Evolutionary conservation across 805 yeast species (phyloP).

Genomic region (Nakazawaea holstii): DNA sequence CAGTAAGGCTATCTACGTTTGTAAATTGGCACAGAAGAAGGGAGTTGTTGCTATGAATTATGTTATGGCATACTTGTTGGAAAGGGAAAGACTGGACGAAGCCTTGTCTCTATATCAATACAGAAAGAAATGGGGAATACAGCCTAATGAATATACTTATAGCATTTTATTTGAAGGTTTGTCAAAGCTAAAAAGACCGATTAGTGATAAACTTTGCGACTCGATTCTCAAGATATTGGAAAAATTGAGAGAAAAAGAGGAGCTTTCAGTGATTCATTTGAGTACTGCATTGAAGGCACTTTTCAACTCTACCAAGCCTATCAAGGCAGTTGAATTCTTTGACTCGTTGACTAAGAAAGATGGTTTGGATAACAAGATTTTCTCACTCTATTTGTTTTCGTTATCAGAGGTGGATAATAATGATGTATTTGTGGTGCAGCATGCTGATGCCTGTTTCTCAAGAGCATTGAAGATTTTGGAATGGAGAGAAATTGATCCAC

Average conservation of each 20-base stretch:
- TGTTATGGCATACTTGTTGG: constrained; percentile 46
- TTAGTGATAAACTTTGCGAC: constrained; percentile 23
- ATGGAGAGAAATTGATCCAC: neutral
- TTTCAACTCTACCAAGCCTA: constrained; percentile 32
- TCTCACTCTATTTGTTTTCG: constrained; percentile 5
- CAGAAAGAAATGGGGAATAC: constrained; percentile 59
- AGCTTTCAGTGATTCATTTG: constrained; percentile 32
- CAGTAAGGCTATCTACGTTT: constrained; percentile 48
- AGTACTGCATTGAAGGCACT: constrained; percentile 43
- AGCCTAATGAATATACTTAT: constrained; percentile 41
- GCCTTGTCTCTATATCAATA: constrained; percentile 47
- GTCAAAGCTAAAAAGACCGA: constrained; percentile 24
- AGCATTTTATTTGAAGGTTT: constrained; percentile 43
- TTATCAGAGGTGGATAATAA: neutral
- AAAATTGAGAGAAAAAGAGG: constrained; percentile 22
- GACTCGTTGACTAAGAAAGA: constrained; percentile 18
- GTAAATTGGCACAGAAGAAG: constrained; percentile 38
- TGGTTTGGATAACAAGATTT: constrained; percentile 3
- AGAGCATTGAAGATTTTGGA: neutral
- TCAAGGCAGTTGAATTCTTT: constrained; percentile 32
- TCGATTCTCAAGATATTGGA: constrained; percentile 27
- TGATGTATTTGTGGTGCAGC: neutral
- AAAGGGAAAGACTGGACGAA: constrained; percentile 33
- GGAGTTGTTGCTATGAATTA: constrained; percentile 62
- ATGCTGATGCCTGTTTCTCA: constrained; percentile 2